These are phyloP conservation scores for Tubosaeta sp. DNA, from an alignment of 768 basidiomycete species.

Conservation along the genomic window DNA sequence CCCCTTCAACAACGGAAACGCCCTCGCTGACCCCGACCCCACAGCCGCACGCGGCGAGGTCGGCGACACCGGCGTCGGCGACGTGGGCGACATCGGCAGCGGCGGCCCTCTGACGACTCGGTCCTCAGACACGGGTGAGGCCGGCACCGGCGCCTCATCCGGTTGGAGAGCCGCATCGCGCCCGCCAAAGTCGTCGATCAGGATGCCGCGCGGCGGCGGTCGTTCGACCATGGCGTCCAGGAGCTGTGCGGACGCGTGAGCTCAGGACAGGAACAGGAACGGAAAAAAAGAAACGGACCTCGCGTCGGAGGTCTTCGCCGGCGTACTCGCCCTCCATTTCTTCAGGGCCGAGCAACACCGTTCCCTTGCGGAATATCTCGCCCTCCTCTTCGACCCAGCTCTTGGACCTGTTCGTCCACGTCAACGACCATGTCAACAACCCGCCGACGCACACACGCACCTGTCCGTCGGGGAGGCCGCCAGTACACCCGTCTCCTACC, in stretches of 20 bases:
- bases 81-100: conserved; percentile 3
- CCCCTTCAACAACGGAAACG: conserved; percentile 6
- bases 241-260: conserved; percentile 59
- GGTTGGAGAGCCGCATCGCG: conserved; percentile 30
- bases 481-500: conserved; percentile 6
- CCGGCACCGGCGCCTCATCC: conserved; percentile 12
- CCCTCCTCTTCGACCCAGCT: conserved; percentile 93
- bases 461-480: conserved; percentile 40
- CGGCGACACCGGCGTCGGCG: conserved; percentile 6
- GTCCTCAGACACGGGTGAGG: conserved; percentile 19
- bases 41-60: conserved; percentile 4
- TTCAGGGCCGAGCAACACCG: conserved; percentile 70
- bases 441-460: conserved; percentile 32
- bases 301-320: conserved; percentile 82
- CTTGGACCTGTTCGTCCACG: conserved; percentile 45
- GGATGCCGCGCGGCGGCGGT: conserved; percentile 68
- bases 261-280: not conserved
- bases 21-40: not conserved
- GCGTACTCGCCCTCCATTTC: conserved; percentile 85
- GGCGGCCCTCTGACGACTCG: conserved; percentile 12
- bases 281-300: conserved; percentile 43
- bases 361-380: conserved; percentile 92
- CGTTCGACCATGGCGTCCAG: conserved; percentile 85
- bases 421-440: not conserved
- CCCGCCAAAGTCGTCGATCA: conserved; percentile 52